Base-by-base conservation (phyloP, 352 stramenopile species). In the Phytopythium litorale region DNA sequence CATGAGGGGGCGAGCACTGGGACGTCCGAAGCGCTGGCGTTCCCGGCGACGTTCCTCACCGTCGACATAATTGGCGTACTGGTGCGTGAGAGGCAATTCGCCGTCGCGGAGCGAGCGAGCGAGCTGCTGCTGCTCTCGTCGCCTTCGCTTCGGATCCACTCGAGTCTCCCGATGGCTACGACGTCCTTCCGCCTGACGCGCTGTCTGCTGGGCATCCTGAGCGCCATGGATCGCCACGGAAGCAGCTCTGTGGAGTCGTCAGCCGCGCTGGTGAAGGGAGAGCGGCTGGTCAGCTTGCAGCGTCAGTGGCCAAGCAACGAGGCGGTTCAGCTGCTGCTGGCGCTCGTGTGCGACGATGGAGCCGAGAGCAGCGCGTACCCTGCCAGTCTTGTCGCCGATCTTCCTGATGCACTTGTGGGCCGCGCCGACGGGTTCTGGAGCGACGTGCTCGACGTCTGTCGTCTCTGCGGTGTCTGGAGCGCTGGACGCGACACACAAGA, bases 381-480 rank as follows among this genome's bases (percentile, higher is more conserved):
- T 49, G 8, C 33, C 5, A 16, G 12, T 15, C 15, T 58, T 21
- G 1, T 58, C 13, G 30, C 52, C 6, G 11, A 5, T 33, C 15
- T 9, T 2, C 59, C 53, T 1, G 38, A 54, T 32, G 33, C 21
- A 37, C 25, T 65, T 28, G 18, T 21, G 37, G 18, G 12, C 4
- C 69, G 65, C 56, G 64, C 69, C 19, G 42, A 68, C 35, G 30
- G 38, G 1, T 70, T 79, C 23, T 85, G 74, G 72, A 60, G 48
- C 45, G 23, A 68, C 35, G 54, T 80, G 33, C 49, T 88, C 18
- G 38, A 28, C 7, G 54, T 66, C 23, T 88, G 71, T 30, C 63
- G 53, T 32, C 46, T 56, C 28, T 74, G 75, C 49, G 78, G 76
- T 5, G 66, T 89, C 7, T 88, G 76, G 78, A 76, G 68, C 49